Conservation (phyloP, 257 asterid species). For the Fraxinus americana region DNA sequence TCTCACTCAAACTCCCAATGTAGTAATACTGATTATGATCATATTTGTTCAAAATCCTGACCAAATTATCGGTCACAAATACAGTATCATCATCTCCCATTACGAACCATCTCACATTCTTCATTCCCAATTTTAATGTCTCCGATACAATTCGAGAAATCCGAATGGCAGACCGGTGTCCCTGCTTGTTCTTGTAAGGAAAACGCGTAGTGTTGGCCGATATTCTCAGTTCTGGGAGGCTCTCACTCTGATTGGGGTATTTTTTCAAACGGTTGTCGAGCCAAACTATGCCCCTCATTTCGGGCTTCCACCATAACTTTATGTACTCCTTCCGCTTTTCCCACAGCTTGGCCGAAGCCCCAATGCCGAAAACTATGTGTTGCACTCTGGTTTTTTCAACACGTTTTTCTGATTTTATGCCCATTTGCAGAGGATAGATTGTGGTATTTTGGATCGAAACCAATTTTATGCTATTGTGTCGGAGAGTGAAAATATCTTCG, state of each 20-base stretch:
- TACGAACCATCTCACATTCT: conserved; percentile 68
- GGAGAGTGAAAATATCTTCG: conserved; percentile 35
- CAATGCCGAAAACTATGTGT: conserved; percentile 65
- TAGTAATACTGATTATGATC: conserved; percentile 66
- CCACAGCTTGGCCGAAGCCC: conserved; percentile 66
- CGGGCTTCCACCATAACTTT: conserved; percentile 64
- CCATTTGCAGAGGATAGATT: background rate
- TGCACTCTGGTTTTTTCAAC: conserved; percentile 33
- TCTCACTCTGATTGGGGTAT: conserved; percentile 28
- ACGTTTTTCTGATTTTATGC: background rate
- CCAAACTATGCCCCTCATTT: conserved; percentile 69
- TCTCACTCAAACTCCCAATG: conserved; percentile 67
- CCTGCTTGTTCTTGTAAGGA: conserved; percentile 53
- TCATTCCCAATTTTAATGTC: conserved; percentile 46
- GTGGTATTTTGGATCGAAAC: background rate
- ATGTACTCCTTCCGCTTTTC: conserved; percentile 58
- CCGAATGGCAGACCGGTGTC: conserved; percentile 64
- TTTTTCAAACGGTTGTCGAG: conserved; percentile 43
- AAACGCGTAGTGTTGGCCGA: conserved; percentile 54
- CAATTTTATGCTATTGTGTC: background rate
- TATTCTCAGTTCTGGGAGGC: conserved; percentile 50
- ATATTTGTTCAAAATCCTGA: conserved; percentile 54
- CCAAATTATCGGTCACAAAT: conserved; percentile 59
- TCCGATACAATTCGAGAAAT: conserved; percentile 66
- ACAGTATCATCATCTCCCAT: conserved; percentile 81